phyloP scores from a whole-genome alignment of 192 early-diverging fungal genomes.

The Coemansia sp. region DNA sequence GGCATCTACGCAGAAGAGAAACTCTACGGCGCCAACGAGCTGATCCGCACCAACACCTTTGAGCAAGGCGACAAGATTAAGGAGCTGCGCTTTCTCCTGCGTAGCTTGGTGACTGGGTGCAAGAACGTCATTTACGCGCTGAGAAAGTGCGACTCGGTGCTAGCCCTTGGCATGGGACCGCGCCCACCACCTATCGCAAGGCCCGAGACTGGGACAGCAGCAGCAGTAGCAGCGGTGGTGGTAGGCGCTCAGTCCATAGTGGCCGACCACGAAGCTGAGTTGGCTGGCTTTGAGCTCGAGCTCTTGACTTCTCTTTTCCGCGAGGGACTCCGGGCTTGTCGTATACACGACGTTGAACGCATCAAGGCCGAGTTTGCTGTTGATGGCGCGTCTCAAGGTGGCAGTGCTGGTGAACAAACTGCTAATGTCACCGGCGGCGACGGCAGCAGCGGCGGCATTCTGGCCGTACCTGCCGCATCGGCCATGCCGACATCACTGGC shows the following conservation, averaged over 20 bases:
- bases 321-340: slow-evolving; percentile 52
- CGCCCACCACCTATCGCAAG: not conserved
- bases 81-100: slow-evolving; percentile 85
- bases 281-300: slow-evolving; percentile 54
- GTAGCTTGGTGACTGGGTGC: slow-evolving; percentile 85
- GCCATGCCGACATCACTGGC: slow-evolving; percentile 1
- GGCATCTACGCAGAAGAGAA: slow-evolving; percentile 36
- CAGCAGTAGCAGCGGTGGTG: not conserved
- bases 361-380: slow-evolving; percentile 13
- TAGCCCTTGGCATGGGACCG: slow-evolving; percentile 46
- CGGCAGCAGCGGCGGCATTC: not conserved
- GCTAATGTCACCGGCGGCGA: not conserved
- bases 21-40: slow-evolving; percentile 39
- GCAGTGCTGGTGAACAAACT: not conserved
- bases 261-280: slow-evolving; percentile 35
- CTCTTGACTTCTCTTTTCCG: slow-evolving; percentile 44
- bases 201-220: slow-evolving; percentile 9
- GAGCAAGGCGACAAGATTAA: slow-evolving; percentile 54
- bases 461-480: not conserved
- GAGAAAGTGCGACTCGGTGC: slow-evolving; percentile 67
- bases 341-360: slow-evolving; percentile 51
- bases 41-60: slow-evolving; percentile 51
- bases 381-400: not conserved
- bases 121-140: slow-evolving; percentile 80
- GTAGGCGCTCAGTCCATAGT: slow-evolving; percentile 18